Evolutionary conservation across 2,329 filamentous ascomycete genomes (phyloP), one percentile per base, ranked within the genome.

Genomic region (Graphilbum fragrans): DNA sequence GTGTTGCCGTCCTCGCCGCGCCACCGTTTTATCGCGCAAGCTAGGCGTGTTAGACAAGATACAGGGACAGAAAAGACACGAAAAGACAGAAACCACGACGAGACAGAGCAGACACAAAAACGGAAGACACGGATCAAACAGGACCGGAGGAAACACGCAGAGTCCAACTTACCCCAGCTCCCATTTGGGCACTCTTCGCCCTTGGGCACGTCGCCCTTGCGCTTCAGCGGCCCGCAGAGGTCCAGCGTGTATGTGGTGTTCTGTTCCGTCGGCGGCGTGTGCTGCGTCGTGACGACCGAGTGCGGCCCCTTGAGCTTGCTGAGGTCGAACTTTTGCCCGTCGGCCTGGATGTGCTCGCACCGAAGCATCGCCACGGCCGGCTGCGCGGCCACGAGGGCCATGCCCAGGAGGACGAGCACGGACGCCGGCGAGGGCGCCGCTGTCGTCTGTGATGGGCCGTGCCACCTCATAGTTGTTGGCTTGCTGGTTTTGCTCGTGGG

Each of bases 171-270:
- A 84, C 81, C 74, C 67, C 80, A 70, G 3, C 84, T 79, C 33
- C 78, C 80, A 37, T 72, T 70, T 0, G 77, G 79, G 55, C 86
- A 93, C 52, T 80, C 65, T 31, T 78, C 65, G 6, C 67, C 60
- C 49, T 71, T 69, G 17, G 65, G 61, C 1, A 67, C 63, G 20
- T 72, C 72, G 35, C 73, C 74, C 38, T 68, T 71, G 55, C 74
- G 72, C 57, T 74, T 73, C 49, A 94, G 62, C 7, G 74, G 67
- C 40, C 67, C 62, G 63, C 86, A 94, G 38, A 93, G 68, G 53
- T 93, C 82, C 43, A 93, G 56, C 1, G 84, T 88, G 59, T 86
- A 93, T 35, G 85, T 90, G 21, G 78, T 86, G 58, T 92, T 92
- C 45, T 66, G 68, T 22, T 74, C 65, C 16, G 67, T 66, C 16